Evolutionary conservation across 345 rosid species (phyloP), one percentile per base, ranked within the genome.

Genomic region (Eucalyptus erythrocorys): DNA sequence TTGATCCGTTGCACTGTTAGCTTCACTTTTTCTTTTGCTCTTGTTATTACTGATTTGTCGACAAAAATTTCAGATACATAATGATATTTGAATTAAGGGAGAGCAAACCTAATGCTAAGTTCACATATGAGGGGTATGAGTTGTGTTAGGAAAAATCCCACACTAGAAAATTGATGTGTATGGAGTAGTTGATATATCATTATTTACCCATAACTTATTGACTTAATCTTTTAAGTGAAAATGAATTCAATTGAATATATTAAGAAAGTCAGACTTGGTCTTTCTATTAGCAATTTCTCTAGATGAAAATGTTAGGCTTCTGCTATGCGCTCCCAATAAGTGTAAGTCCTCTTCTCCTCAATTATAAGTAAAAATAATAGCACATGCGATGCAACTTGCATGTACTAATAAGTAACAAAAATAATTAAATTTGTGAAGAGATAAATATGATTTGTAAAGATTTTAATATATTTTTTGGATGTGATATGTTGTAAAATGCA

Each of bases 301-400:
- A 2, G 32, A 12, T 12, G 7, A 27, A 59, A 30, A 59, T 27
- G n/a, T 59, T 57, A 13, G 64, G n/a, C 13, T 57, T 57, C 1
- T 26, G 12, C 13, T 57, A 12, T 0, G 0, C 4, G 2, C 15
- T 48, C 32, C 7, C 6, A 12, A 6, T 59, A 27, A 27, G 4
- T 3, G 16, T 59, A 59, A 59, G 68, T 59, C n/a, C 16, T 27
- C 8, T 59, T 59, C 4, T 59, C 32, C 68, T 59, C 68, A 27
- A 27, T 59, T 27, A 12, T 59, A 59, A 59, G 68, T 59, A 27
- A 27, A 59, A 59, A 12, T 1, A 59, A 59, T 30, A 59, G 32
- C 68, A 59, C 32, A 59, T 59, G 68, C 32, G 14, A 26, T 59
- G 32, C 32, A 27, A 59, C 32, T 59, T 59, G 16, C 32, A 27